phyloP scores from a whole-genome alignment of 1,284 basidiomycete species.

The Rhizoctonia solani region DNA sequence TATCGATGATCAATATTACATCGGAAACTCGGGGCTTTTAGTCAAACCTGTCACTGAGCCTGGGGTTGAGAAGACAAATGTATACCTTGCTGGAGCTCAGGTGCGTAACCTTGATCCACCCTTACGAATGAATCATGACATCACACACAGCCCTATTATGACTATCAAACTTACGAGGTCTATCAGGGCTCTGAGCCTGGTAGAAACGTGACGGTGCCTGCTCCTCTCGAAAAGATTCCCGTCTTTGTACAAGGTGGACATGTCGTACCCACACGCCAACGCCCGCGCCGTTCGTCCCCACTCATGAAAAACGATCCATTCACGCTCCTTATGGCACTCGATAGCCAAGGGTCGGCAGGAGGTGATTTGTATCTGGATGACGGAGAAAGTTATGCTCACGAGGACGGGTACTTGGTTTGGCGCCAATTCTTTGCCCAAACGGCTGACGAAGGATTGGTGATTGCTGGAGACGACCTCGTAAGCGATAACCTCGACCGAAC shows the following conservation, averaged over 20 bases:
- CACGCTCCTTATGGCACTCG: conserved; percentile 83
- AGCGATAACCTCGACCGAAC: conserved; percentile 51
- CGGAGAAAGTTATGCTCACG: conserved; percentile 82
- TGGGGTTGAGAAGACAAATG: conserved; percentile 67
- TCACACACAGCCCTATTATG: conserved; percentile 78
- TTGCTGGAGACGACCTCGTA: conserved; percentile 63
- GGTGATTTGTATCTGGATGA: conserved; percentile 97
- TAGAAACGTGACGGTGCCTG: conserved; percentile 72
- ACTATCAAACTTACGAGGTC: conserved; percentile 78
- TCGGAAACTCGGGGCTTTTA: conserved; percentile 86
- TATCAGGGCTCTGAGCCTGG: conserved; percentile 68
- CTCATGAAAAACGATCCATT: conserved; percentile 93
- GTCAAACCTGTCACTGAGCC: conserved; percentile 88
- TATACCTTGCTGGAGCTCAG: conserved; percentile 91
- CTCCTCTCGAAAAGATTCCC: conserved; percentile 80
- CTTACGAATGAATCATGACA: background rate
- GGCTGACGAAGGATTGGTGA: conserved; percentile 49
- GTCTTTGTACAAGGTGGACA: conserved; percentile 91
- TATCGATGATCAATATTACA: conserved; percentile 93
- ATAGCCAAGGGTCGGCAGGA: conserved; percentile 63
- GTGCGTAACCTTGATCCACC: conserved; percentile 48
- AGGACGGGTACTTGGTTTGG: conserved; percentile 83
- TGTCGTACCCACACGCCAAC: conserved; percentile 84
- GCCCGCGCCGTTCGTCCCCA: conserved; percentile 81
- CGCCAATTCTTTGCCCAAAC: conserved; percentile 67